Percentiles rank a stretch among this genome's conserved stretches.
These are phyloP conservation scores for Aureoboletus auriporus DNA, from an alignment of 768 basidiomycete genomes.

Conservation along the genomic window DNA sequence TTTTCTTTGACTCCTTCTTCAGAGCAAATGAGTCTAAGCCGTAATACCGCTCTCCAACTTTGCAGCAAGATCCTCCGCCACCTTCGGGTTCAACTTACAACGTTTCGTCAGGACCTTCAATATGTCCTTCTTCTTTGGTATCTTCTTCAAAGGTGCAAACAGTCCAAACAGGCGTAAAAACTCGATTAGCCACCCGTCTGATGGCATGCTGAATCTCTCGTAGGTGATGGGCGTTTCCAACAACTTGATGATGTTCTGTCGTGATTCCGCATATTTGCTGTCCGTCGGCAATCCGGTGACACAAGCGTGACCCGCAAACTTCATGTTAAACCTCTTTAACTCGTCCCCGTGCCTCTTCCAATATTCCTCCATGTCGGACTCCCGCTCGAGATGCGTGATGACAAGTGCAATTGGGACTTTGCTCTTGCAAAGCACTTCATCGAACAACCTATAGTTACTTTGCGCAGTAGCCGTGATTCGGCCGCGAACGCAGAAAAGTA, in stretches of 20 bases:
- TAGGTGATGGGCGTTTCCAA: conserved; percentile 10
- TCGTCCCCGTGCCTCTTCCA: conserved; percentile 34
- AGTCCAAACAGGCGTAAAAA: conserved; percentile 18
- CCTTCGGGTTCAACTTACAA: conserved; percentile 18
- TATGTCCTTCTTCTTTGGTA: conserved; percentile 20
- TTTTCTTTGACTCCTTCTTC: conserved; percentile 20
- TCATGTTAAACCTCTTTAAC: conserved; percentile 20
- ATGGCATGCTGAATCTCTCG: conserved; percentile 20
- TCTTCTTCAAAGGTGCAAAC: conserved; percentile 20
- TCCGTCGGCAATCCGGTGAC: conserved; percentile 24
- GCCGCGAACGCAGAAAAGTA: conserved; percentile 41
- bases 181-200: conserved; percentile 21
- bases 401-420: conserved; percentile 30
- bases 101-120: conserved; percentile 26
- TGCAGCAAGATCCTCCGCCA: conserved; percentile 19
- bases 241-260: conserved; percentile 9
- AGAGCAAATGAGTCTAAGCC: neutral
- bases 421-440: conserved; percentile 37
- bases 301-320: conserved; percentile 27
- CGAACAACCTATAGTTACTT: conserved; percentile 40
- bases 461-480: conserved; percentile 33
- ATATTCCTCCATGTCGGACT: conserved; percentile 31
- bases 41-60: conserved; percentile 12
- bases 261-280: conserved; percentile 18
- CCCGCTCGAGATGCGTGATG: conserved; percentile 40